Evolutionary conservation across 495 filamentous ascomycete species (phyloP).

Genomic region (Xylaria telfairii): DNA sequence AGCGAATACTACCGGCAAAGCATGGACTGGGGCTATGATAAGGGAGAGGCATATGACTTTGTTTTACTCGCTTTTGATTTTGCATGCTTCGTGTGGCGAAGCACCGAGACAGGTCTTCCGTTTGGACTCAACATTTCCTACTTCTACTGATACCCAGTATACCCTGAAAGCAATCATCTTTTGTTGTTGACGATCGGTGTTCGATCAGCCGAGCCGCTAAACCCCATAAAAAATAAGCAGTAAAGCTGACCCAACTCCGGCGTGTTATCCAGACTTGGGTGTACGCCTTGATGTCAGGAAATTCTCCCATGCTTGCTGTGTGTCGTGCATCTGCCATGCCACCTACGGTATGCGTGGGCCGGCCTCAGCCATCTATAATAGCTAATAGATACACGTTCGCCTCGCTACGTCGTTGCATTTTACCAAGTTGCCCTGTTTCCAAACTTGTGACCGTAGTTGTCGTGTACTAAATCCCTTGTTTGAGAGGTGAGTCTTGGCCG

Average conservation of each 20-base stretch:
- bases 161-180: slow-evolving; percentile 38
- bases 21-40: slow-evolving; percentile 29
- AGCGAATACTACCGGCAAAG: slow-evolving; percentile 24
- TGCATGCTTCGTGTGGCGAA: slow-evolving; percentile 39
- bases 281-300: slow-evolving; percentile 25
- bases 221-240: slow-evolving; percentile 15
- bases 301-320: slow-evolving; percentile 22
- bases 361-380: slow-evolving; percentile 44
- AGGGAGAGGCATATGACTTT: slow-evolving; percentile 40
- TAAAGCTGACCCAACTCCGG: slow-evolving; percentile 6
- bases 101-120: slow-evolving; percentile 40
- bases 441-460: too few relatives aligned
- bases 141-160: slow-evolving; percentile 47
- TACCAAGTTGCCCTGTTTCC: background rate
- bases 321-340: slow-evolving; percentile 32
- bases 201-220: slow-evolving; percentile 12
- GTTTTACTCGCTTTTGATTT: slow-evolving; percentile 42
- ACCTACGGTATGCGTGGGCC: slow-evolving; percentile 30
- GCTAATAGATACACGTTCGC: slow-evolving; percentile 45
- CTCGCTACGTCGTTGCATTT: slow-evolving; percentile 18
- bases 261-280: slow-evolving; percentile 1
- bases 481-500: too few relatives aligned
- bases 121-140: slow-evolving; percentile 43
- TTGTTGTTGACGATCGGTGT: slow-evolving; percentile 29
- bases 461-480: too few relatives aligned